phyloP scores from a whole-genome alignment of 164 flowering plant species.

The Aristolochia fimbriata region DNA sequence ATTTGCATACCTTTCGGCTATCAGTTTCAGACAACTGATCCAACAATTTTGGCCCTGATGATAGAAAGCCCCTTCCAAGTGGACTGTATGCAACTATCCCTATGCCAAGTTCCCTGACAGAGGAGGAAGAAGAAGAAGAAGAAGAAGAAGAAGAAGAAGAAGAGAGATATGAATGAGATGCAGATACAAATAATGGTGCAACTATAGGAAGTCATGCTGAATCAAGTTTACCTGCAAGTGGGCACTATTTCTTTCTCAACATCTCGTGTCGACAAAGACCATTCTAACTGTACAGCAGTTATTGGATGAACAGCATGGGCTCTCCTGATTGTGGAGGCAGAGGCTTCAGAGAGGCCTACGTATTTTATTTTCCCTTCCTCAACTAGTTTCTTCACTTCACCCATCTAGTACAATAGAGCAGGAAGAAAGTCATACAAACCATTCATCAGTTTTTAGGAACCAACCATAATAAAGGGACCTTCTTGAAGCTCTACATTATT shows the following conservation, averaged over 20 bases:
- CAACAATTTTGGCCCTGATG: slow-evolving; percentile 36
- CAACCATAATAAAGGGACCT: too few relatives aligned
- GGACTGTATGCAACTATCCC: slow-evolving; percentile 60
- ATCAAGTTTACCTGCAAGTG: slow-evolving; percentile 16
- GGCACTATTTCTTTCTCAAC: slow-evolving; percentile 19
- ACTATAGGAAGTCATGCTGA: too few relatives aligned
- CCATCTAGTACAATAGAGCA: slow-evolving; percentile 2
- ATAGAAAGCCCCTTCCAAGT: slow-evolving; percentile 49
- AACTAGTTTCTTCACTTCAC: slow-evolving; percentile 18
- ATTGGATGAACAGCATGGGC: slow-evolving; percentile 20
- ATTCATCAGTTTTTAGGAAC: background rate
- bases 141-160: background rate
- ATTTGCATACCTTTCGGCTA: slow-evolving; percentile 25
- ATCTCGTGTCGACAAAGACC: slow-evolving; percentile 20
- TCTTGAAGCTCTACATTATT: too few relatives aligned
- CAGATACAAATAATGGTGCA: background rate
- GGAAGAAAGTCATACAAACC: too few relatives aligned
- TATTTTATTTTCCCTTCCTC: slow-evolving; percentile 23
- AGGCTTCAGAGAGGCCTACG: slow-evolving; percentile 20
- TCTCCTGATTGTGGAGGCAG: slow-evolving; percentile 17
- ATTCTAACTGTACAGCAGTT: slow-evolving; percentile 17
- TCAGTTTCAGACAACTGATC: slow-evolving; percentile 28
- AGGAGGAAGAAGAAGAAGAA: background rate
- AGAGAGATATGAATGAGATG: background rate
- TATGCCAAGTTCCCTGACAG: slow-evolving; percentile 31